These are phyloP conservation scores for Eucalyptus erythrocorys DNA, from an alignment of 345 rosid species.

Conservation along the genomic window DNA sequence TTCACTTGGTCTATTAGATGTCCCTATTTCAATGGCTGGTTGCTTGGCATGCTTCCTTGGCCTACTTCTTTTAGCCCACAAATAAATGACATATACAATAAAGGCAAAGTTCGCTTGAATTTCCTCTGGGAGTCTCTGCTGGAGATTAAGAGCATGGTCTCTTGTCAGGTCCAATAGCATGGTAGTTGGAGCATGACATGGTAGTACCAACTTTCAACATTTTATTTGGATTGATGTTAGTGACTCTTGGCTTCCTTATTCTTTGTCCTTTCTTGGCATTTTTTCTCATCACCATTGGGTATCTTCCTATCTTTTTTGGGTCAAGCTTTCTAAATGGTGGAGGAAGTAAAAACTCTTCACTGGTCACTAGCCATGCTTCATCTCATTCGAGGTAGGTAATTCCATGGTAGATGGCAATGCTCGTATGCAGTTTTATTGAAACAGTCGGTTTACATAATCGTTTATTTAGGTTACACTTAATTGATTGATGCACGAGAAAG, in stretches of 20 bases:
- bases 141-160: neutral
- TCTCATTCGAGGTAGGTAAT: neutral
- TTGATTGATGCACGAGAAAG: neutral
- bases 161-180: neutral
- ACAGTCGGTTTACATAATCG: neutral
- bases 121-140: neutral
- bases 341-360: neutral
- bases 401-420: neutral
- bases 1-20: neutral
- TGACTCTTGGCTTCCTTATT: neutral
- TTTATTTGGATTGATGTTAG: neutral
- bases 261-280: neutral
- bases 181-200: neutral
- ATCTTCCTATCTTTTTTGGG: neutral
- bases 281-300: neutral
- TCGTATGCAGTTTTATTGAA: neutral
- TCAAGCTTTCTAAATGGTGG: neutral
- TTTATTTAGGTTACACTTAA: neutral
- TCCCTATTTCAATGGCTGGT: neutral
- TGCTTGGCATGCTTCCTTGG: neutral
- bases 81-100: neutral
- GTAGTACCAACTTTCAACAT: neutral
- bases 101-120: neutral
- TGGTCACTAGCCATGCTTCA: neutral
- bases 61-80: neutral